A percentile compares a stretch with the other conserved stretches of the same genome.
Evolutionary conservation across 805 yeast genomes (phyloP).

Genomic region (Kurtzmaniella fragi): DNA sequence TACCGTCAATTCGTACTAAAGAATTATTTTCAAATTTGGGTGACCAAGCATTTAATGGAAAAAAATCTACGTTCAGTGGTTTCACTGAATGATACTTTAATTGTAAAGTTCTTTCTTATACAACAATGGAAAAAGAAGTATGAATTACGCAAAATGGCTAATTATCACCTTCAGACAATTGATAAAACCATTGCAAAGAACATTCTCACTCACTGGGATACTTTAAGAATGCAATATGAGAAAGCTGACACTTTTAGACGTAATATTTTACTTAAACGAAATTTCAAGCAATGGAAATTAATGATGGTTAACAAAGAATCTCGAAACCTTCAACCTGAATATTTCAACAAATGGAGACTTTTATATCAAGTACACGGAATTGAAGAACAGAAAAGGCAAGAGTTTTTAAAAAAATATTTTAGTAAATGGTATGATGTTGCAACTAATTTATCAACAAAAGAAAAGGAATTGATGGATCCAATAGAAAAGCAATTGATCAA

Average conservation of each 20-base stretch:
- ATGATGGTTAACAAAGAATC: not conserved
- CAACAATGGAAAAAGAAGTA: slow-evolving; percentile 13
- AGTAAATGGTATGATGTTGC: slow-evolving; percentile 2
- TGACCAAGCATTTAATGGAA: slow-evolving; percentile 1
- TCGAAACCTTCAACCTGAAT: not conserved
- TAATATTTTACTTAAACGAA: not conserved
- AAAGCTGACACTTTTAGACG: not conserved
- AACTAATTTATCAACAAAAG: slow-evolving; percentile 1
- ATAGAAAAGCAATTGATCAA: slow-evolving; percentile 1
- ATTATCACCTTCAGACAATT: not conserved
- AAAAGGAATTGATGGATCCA: not conserved
- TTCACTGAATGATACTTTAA: slow-evolving; percentile 2
- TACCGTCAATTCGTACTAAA: too few species aligned
- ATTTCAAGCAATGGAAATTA: slow-evolving; percentile 13
- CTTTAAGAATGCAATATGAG: not conserved
- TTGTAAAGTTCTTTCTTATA: slow-evolving; percentile 8
- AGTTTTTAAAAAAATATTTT: not conserved
- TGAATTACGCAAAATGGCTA: slow-evolving; percentile 9
- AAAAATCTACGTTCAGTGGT: slow-evolving; percentile 2
- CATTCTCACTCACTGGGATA: not conserved
- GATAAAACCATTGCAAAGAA: not conserved
- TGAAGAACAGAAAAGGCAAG: not conserved
- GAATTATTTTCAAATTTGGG: slow-evolving; percentile 14
- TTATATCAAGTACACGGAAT: not conserved
- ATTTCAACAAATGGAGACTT: slow-evolving; percentile 2